Conservation (phyloP, 129 eudicot species). For the Centaurea solstitialis region DNA sequence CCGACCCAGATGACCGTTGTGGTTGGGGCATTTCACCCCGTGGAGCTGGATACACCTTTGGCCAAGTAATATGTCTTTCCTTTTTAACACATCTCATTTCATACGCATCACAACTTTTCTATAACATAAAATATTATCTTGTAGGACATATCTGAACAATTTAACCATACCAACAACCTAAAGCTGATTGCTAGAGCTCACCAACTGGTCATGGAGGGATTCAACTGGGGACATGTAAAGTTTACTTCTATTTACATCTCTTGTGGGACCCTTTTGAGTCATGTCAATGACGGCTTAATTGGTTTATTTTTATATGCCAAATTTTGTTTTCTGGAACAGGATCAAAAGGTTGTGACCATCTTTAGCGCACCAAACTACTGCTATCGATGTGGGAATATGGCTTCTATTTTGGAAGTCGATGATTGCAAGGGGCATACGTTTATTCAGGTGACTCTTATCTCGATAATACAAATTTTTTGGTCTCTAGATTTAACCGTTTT, state of each 20-base stretch:
- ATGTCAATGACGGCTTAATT: background rate
- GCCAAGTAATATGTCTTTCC: slow-evolving; percentile 56
- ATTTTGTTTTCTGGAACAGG: slow-evolving; percentile 45
- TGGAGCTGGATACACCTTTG: slow-evolving; percentile 97
- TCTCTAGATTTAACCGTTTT: background rate
- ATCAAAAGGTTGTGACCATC: slow-evolving; percentile 91
- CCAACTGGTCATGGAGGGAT: slow-evolving; percentile 98
- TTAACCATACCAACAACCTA: slow-evolving; percentile 77
- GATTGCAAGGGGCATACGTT: slow-evolving; percentile 89
- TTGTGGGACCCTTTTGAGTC: slow-evolving; percentile 21
- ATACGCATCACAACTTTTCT: background rate
- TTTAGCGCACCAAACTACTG: slow-evolving; percentile 96
- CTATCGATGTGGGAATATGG: slow-evolving; percentile 96
- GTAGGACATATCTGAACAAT: slow-evolving; percentile 92
- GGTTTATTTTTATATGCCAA: background rate
- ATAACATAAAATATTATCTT: slow-evolving; percentile 6
- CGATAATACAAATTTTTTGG: background rate
- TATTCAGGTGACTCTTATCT: slow-evolving; percentile 62
- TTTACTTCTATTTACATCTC: background rate
- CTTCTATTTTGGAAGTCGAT: slow-evolving; percentile 93
- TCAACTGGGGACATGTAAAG: slow-evolving; percentile 94
- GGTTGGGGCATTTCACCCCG: slow-evolving; percentile 99
- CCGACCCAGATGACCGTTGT: slow-evolving; percentile 98
- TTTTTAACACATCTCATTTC: background rate
- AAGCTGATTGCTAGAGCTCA: slow-evolving; percentile 97